Conservation (phyloP, 257 asterid species). For the Linaria vulgaris region DNA sequence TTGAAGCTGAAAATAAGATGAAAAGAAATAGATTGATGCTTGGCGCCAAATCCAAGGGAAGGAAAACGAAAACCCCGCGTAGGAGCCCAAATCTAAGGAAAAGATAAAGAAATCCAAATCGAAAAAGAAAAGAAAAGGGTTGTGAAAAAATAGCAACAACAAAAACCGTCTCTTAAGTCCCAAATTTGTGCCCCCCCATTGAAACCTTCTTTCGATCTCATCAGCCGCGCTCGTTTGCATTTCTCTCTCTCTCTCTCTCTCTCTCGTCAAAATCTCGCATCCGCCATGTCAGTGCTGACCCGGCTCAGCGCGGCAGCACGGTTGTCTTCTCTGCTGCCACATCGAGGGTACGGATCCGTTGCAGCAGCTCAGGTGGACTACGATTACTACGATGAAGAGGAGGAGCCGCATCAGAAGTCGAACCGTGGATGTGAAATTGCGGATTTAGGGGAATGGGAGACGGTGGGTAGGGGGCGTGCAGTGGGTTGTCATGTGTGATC, state of each 20-base stretch:
- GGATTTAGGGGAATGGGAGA: constrained; percentile 57
- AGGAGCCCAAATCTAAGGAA: too few species aligned
- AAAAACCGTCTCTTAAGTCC: constrained; percentile 30
- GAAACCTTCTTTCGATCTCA: constrained; percentile 15
- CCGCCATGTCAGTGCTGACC: constrained; percentile 55
- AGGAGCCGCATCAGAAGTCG: constrained; percentile 19
- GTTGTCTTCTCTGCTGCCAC: constrained; percentile 26
- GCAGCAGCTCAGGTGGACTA: constrained; percentile 68
- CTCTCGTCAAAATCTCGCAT: not conserved
- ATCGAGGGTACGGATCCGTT: constrained; percentile 65
- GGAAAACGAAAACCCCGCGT: too few species aligned
- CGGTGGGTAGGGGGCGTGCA: constrained; percentile 67
- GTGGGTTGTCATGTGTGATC: constrained; percentile 95
- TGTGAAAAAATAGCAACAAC: too few species aligned
- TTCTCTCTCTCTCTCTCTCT: too few species aligned
- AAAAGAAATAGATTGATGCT: too few species aligned
- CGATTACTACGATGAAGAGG: constrained; percentile 38
- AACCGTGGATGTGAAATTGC: constrained; percentile 31
- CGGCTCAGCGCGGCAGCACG: constrained; percentile 52
- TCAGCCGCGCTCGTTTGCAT: too few species aligned
- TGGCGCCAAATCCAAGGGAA: too few species aligned
- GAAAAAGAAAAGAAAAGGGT: too few species aligned
- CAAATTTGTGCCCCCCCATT: constrained; percentile 22
- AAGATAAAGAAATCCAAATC: too few species aligned
- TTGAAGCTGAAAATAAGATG: too few species aligned